Percentiles rank a stretch among this genome's conserved stretches.
phyloP scores from a whole-genome alignment of 1,139 yeast species.

The Magnusiomyces tetraspermus region DNA sequence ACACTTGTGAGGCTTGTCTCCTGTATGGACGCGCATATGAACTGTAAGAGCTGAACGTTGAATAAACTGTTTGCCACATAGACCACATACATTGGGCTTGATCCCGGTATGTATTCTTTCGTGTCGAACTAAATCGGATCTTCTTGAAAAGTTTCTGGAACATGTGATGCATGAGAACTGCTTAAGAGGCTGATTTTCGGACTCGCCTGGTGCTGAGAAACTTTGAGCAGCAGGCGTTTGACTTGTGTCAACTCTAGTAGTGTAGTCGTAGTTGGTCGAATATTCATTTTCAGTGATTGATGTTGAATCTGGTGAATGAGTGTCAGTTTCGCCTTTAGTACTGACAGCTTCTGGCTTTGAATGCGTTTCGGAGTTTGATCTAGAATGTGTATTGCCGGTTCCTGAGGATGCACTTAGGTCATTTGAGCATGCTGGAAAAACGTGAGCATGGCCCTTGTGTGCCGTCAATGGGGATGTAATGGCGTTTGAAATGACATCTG shows the following conservation, averaged over 20 bases:
- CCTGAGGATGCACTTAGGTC: too few relatives aligned
- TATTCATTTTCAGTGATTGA: background rate
- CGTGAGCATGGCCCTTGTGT: too few relatives aligned
- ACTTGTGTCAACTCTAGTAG: background rate
- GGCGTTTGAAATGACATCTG: too few relatives aligned
- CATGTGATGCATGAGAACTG: conserved; percentile 24
- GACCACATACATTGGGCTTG: conserved; percentile 35
- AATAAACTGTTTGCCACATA: conserved; percentile 48
- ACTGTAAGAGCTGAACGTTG: conserved; percentile 65
- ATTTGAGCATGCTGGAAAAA: too few relatives aligned
- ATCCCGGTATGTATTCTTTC: conserved; percentile 85
- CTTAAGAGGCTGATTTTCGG: conserved; percentile 9
- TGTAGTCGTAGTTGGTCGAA: background rate
- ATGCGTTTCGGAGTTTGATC: too few relatives aligned
- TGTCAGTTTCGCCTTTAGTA: too few relatives aligned
- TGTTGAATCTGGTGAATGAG: background rate
- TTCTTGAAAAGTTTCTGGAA: conserved; percentile 43
- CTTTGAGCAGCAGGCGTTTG: background rate
- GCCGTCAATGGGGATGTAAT: too few relatives aligned
- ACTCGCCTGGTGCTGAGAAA: background rate
- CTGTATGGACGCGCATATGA: conserved; percentile 74
- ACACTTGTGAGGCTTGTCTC: conserved; percentile 51
- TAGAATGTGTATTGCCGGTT: too few relatives aligned
- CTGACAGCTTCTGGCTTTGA: too few relatives aligned
- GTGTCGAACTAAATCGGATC: conserved; percentile 60